phyloP scores from a whole-genome alignment of 164 flowering plant genomes.

The Santalum album region DNA sequence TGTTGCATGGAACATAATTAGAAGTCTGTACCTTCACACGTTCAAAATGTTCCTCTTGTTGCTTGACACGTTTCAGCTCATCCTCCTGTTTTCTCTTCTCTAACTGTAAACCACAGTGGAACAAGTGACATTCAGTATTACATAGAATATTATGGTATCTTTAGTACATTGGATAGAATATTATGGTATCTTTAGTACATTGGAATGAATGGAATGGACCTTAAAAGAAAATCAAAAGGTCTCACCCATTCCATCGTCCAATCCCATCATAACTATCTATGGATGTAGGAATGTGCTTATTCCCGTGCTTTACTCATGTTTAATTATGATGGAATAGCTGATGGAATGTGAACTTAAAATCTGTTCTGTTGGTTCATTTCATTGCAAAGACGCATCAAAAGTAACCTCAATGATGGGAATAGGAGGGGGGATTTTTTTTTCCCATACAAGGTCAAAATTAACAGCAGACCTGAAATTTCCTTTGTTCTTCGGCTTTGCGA shows the following conservation, averaged over 20 bases:
- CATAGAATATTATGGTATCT: background rate
- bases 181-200: too few relatives aligned
- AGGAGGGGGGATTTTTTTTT: background rate
- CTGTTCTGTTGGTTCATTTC: too few relatives aligned
- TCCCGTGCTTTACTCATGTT: too few relatives aligned
- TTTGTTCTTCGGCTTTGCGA: constrained; percentile 87
- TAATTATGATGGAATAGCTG: too few relatives aligned
- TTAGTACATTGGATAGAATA: background rate
- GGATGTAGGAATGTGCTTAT: too few relatives aligned
- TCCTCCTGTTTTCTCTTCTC: constrained; percentile 93
- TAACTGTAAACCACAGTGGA: constrained; percentile 34
- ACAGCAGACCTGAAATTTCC: constrained; percentile 61
- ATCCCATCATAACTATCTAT: too few relatives aligned
- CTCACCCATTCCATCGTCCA: too few relatives aligned
- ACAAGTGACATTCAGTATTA: background rate
- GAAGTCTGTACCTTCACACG: constrained; percentile 58
- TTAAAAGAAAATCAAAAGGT: background rate
- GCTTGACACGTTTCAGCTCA: constrained; percentile 69
- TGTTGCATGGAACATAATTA: background rate
- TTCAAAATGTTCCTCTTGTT: constrained; percentile 71
- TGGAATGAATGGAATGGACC: background rate
- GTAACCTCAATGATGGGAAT: too few relatives aligned
- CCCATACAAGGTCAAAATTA: background rate
- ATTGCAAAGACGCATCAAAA: too few relatives aligned
- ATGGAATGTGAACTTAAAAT: too few relatives aligned